A percentile compares a stretch with the other conserved stretches of the same genome.
phyloP scores from a whole-genome alignment of 225 moss, liverwort and hornwort genomes.

The Bryoerythrophyllum caledonicum region DNA sequence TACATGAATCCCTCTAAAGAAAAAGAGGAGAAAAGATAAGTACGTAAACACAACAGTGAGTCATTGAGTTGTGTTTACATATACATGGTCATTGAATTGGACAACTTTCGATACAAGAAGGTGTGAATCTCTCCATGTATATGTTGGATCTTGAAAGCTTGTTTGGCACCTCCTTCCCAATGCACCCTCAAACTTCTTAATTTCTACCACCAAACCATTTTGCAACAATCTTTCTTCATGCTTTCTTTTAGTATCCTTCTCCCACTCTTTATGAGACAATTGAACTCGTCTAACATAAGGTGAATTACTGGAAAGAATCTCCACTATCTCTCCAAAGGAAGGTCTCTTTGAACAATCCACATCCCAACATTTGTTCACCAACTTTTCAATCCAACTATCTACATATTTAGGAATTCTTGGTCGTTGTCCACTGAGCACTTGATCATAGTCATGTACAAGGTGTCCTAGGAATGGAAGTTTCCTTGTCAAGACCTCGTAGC shows the following conservation, averaged over 20 bases:
- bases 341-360: neutral
- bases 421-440: neutral
- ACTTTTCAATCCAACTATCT: neutral
- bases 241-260: neutral
- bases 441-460: neutral
- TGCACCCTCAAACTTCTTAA: too few relatives aligned
- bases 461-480: neutral
- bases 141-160: too few relatives aligned
- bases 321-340: neutral
- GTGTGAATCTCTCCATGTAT: too few relatives aligned
- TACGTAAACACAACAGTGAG: too few relatives aligned
- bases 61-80: too few relatives aligned
- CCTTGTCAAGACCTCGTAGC: neutral
- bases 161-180: too few relatives aligned
- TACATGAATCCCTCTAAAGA: too few relatives aligned
- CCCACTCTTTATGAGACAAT: neutral
- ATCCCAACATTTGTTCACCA: neutral
- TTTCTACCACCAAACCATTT: neutral
- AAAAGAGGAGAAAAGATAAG: too few relatives aligned
- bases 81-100: too few relatives aligned
- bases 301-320: neutral
- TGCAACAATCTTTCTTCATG: neutral
- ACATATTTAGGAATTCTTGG: neutral
- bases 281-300: neutral
- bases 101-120: too few relatives aligned